Conservation (phyloP, 192 early-diverging fungal species). For the Coemansia asiatica region DNA sequence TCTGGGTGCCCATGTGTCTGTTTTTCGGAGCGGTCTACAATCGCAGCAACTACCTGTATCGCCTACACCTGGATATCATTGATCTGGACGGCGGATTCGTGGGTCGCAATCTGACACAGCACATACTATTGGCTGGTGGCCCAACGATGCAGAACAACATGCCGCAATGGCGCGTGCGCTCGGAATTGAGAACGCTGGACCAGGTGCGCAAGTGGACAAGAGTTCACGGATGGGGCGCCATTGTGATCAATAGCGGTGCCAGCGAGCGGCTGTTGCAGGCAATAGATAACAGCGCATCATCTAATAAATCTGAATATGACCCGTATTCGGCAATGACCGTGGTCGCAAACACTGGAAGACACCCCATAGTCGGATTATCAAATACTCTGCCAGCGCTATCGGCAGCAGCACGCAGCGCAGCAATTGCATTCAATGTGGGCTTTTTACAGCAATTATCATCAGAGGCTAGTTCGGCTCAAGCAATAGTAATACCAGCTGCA, state of each 20-base stretch:
- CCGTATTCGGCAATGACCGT: slow-evolving; percentile 11
- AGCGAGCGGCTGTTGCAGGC: not conserved
- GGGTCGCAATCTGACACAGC: not conserved
- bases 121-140: not conserved
- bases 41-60: not conserved
- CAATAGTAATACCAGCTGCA: not conserved
- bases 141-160: not conserved
- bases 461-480: too few species aligned
- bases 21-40: slow-evolving; percentile 28
- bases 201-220: slow-evolving; percentile 18
- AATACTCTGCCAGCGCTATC: slow-evolving; percentile 10
- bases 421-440: not conserved
- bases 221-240: slow-evolving; percentile 27
- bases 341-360: slow-evolving; percentile 15
- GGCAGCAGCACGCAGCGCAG: not conserved
- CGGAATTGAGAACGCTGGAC: not conserved
- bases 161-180: not conserved
- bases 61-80: not conserved
- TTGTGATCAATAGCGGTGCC: slow-evolving; percentile 24
- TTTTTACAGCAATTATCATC: not conserved
- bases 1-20: slow-evolving; percentile 19
- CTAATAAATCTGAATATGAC: slow-evolving; percentile 6
- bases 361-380: slow-evolving; percentile 7
- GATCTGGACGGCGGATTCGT: not conserved
- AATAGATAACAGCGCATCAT: not conserved